Evolutionary conservation across 2,329 filamentous ascomycete genomes (phyloP).

Genomic region (Fusarium annulatum): DNA sequence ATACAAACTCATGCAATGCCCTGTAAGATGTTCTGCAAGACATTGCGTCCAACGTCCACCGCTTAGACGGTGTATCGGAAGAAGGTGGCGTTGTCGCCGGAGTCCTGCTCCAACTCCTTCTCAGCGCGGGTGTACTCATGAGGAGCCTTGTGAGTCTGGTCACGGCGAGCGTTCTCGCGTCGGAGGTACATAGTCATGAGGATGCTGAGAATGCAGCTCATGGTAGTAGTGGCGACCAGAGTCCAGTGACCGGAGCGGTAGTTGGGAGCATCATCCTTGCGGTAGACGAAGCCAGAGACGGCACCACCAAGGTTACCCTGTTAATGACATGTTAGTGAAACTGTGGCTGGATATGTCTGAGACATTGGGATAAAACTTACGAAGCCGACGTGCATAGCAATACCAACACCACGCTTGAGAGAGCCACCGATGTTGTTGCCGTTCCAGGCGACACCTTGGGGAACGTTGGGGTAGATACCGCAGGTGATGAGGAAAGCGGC

Average conservation of each 20-base stretch:
- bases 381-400: slow-evolving; percentile 65
- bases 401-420: slow-evolving; percentile 65
- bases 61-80: slow-evolving; percentile 64
- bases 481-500: slow-evolving; percentile 57
- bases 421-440: slow-evolving; percentile 68
- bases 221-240: slow-evolving; percentile 65
- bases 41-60: slow-evolving; percentile 1
- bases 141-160: slow-evolving; percentile 58
- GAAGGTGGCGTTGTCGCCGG: slow-evolving; percentile 67
- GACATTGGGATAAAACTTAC: slow-evolving; percentile 39
- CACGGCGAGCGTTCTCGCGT: slow-evolving; percentile 66
- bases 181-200: slow-evolving; percentile 69
- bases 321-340: slow-evolving; percentile 36
- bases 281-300: slow-evolving; percentile 50
- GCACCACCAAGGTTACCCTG: slow-evolving; percentile 53
- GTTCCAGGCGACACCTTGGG: slow-evolving; percentile 68
- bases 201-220: slow-evolving; percentile 61
- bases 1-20: slow-evolving; percentile 38
- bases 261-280: slow-evolving; percentile 59
- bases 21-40: slow-evolving; percentile 42
- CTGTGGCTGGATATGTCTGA: slow-evolving; percentile 4
- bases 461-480: slow-evolving; percentile 64
- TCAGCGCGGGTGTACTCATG: slow-evolving; percentile 65
- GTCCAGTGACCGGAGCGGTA: slow-evolving; percentile 70
- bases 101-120: slow-evolving; percentile 62